Evolutionary conservation across 2,329 filamentous ascomycete species (phyloP).

Genomic region (Hortaea sp.): DNA sequence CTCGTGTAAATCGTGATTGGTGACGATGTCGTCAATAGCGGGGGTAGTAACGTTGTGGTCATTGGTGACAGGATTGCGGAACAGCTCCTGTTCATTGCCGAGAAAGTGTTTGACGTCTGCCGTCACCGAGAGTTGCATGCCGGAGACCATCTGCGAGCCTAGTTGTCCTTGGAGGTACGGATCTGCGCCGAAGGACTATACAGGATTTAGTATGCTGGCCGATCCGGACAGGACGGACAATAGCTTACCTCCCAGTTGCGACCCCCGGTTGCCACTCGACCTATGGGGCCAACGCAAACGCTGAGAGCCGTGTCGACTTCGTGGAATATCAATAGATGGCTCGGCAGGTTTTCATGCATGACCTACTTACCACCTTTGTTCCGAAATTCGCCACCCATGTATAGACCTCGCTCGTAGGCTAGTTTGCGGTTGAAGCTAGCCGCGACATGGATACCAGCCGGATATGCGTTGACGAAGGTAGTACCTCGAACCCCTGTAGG

Average conservation of each 20-base stretch:
- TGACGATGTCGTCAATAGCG: slow-evolving; percentile 37
- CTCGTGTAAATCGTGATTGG: slow-evolving; percentile 13
- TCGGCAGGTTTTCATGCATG: slow-evolving; percentile 1
- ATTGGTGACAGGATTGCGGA: slow-evolving; percentile 17
- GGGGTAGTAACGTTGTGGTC: slow-evolving; percentile 5
- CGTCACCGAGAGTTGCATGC: slow-evolving; percentile 27
- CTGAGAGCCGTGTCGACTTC: slow-evolving; percentile 4
- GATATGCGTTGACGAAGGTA: background rate
- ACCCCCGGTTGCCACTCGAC: slow-evolving; percentile 8
- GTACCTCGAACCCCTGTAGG: background rate
- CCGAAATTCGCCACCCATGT: slow-evolving; percentile 37
- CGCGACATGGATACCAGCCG: slow-evolving; percentile 14
- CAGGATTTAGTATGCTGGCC: no score
- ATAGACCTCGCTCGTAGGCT: slow-evolving; percentile 39
- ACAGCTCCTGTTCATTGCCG: slow-evolving; percentile 21
- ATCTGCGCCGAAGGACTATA: slow-evolving; percentile 13
- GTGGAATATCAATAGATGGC: no score
- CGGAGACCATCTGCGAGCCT: slow-evolving; percentile 17
- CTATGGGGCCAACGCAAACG: slow-evolving; percentile 20
- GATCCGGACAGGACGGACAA: background rate
- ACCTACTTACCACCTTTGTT: slow-evolving; percentile 12
- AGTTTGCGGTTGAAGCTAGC: slow-evolving; percentile 44
- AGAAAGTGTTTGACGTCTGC: slow-evolving; percentile 26
- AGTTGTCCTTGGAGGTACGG: slow-evolving; percentile 21
- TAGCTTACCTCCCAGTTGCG: slow-evolving; percentile 9